phyloP scores from a whole-genome alignment of 805 yeast species.

The Pichia exigua region DNA sequence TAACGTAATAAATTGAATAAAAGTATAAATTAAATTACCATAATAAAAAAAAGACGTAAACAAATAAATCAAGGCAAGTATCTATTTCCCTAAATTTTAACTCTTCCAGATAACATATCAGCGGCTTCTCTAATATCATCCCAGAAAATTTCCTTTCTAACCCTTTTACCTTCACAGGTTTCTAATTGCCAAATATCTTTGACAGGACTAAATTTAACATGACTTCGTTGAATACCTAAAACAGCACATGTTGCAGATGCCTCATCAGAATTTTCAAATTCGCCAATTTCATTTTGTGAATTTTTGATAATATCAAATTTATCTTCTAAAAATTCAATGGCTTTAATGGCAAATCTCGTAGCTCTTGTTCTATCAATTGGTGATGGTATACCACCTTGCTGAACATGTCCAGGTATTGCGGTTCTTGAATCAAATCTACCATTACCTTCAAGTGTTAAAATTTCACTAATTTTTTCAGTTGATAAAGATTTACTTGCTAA shows the following conservation, averaged over 20 bases:
- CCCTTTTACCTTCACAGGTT: conserved; percentile 70
- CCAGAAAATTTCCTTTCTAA: conserved; percentile 91
- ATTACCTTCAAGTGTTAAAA: conserved; percentile 53
- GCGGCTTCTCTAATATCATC: conserved; percentile 62
- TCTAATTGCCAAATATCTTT: conserved; percentile 78
- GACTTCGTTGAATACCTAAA: conserved; percentile 74
- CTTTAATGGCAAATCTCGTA: conserved; percentile 60
- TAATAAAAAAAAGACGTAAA: neutral
- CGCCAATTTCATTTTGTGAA: conserved; percentile 25
- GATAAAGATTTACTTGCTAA: conserved; percentile 61
- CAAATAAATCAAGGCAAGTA: neutral
- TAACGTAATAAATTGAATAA: no score
- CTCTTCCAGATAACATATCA: conserved; percentile 78
- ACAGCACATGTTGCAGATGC: conserved; percentile 61
- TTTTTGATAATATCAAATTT: conserved; percentile 13
- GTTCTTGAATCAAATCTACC: conserved; percentile 70
- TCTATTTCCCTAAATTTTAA: conserved; percentile 9
- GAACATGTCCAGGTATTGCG: conserved; percentile 82
- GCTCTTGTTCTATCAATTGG: conserved; percentile 74
- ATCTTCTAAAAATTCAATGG: conserved; percentile 61
- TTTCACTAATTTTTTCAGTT: conserved; percentile 63
- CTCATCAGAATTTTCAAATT: conserved; percentile 19
- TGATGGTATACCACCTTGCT: conserved; percentile 75
- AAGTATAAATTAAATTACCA: no score
- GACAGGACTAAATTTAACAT: conserved; percentile 65